A percentile compares a stretch with the other conserved stretches of the same genome.
Evolutionary conservation across 2,329 filamentous ascomycete genomes (phyloP).

Genomic region (Neofusicoccum laricinum): DNA sequence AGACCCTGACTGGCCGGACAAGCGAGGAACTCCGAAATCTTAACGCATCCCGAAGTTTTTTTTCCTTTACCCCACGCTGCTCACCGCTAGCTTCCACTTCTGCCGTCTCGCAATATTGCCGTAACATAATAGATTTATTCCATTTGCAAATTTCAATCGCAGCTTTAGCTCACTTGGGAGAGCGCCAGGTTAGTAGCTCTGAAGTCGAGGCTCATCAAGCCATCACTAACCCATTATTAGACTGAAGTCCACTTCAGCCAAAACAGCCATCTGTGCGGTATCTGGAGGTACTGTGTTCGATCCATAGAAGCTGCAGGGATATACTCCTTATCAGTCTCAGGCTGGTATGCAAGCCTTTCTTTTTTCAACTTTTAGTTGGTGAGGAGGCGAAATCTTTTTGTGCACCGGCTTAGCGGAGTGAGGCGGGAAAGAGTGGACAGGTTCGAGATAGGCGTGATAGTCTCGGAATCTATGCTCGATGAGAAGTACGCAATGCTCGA

Average conservation of each 20-base stretch:
- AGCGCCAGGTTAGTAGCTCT: slow-evolving; percentile 26
- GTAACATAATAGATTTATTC: background rate
- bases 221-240: background rate
- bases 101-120: no score
- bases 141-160: background rate
- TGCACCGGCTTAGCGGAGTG: no score
- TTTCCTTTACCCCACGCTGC: no score
- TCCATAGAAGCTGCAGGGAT: slow-evolving; percentile 32
- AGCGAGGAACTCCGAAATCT: background rate
- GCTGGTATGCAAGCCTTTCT: background rate
- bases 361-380: background rate
- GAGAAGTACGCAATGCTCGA: no score
- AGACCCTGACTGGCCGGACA: background rate
- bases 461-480: no score
- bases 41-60: background rate
- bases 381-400: no score
- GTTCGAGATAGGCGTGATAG: no score
- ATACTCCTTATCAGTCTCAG: background rate
- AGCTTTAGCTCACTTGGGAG: slow-evolving; percentile 39
- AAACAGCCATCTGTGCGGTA: slow-evolving; percentile 27
- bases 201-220: background rate
- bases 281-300: slow-evolving; percentile 39
- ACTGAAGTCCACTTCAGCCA: slow-evolving; percentile 32
- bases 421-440: no score
- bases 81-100: no score